A percentile compares a stretch with the other conserved stretches of the same genome.
Evolutionary conservation across 2,329 filamentous ascomycete species (phyloP).

Genomic region (Aotearoamyces nothofagi): DNA sequence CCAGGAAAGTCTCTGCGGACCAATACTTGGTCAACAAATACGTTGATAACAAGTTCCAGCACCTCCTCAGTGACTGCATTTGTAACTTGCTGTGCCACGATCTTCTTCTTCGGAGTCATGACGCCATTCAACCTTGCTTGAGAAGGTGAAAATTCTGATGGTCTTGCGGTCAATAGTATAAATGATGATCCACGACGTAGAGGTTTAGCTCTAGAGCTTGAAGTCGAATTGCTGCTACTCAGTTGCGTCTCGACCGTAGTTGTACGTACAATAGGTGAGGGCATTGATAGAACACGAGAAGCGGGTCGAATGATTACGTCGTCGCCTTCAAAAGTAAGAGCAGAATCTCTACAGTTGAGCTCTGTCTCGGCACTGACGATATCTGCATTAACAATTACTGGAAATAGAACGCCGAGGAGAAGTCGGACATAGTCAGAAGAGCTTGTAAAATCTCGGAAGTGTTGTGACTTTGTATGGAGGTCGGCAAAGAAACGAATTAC

Average conservation of each 20-base stretch:
- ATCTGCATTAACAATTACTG: constrained; percentile 76
- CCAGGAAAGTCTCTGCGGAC: constrained; percentile 81
- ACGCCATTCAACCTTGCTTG: constrained; percentile 47
- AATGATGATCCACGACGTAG: constrained; percentile 80
- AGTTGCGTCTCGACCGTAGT: constrained; percentile 38
- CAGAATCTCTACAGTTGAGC: constrained; percentile 67
- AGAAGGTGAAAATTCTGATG: constrained; percentile 38
- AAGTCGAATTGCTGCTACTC: constrained; percentile 25
- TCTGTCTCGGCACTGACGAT: constrained; percentile 72
- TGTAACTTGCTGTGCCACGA: constrained; percentile 35
- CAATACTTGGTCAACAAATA: constrained; percentile 78
- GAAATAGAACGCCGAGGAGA: constrained; percentile 68
- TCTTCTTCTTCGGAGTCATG: constrained; percentile 41
- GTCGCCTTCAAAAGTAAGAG: constrained; percentile 70
- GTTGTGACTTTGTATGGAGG: constrained; percentile 58
- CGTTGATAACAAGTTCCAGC: constrained; percentile 59
- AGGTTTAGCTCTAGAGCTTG: constrained; percentile 36
- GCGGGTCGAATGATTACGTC: constrained; percentile 61
- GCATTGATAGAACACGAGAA: constrained; percentile 36
- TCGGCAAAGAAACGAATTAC: constrained; percentile 68
- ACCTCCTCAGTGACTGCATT: constrained; percentile 63
- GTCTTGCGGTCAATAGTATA: constrained; percentile 65
- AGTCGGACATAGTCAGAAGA: constrained; percentile 70
- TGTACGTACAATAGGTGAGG: constrained; percentile 59
- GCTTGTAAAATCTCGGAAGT: constrained; percentile 71